Percentiles rank a stretch among this genome's conserved stretches.
Conservation (phyloP, 768 basidiomycete genomes). For the Lenzites betulinus region DNA sequence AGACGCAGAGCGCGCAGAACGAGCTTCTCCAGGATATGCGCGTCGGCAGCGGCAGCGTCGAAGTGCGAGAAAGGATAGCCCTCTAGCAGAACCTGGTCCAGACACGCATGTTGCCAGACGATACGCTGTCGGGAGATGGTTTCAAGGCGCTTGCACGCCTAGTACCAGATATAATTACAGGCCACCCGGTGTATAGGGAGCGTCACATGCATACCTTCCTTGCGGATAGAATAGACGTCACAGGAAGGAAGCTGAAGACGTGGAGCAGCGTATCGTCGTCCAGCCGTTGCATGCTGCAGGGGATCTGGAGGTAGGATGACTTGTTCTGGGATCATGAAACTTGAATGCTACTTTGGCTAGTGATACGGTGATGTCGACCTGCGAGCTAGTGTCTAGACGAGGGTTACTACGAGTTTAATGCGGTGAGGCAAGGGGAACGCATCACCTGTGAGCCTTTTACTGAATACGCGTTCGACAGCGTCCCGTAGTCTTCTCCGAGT, state of each 20-base stretch:
- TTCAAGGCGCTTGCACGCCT: constrained; percentile 56
- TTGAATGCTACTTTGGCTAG: too few relatives aligned
- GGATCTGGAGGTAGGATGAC: too few relatives aligned
- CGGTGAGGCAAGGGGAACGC: too few relatives aligned
- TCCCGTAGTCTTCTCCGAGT: too few relatives aligned
- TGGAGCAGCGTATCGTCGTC: constrained; percentile 43
- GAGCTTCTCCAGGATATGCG: constrained; percentile 46
- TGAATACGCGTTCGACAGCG: too few relatives aligned
- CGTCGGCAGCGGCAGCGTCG: constrained; percentile 39
- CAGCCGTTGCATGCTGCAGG: constrained; percentile 15
- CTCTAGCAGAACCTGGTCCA: constrained; percentile 42
- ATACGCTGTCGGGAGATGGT: constrained; percentile 48
- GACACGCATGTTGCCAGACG: constrained; percentile 58
- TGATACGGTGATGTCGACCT: too few relatives aligned
- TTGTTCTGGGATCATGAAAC: too few relatives aligned
- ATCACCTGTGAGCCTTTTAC: too few relatives aligned
- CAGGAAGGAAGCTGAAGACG: constrained; percentile 38
- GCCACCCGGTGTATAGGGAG: too few relatives aligned
- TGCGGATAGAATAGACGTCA: constrained; percentile 35
- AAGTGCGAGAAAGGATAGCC: constrained; percentile 54
- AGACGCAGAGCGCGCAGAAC: constrained; percentile 49
- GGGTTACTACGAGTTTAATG: too few relatives aligned
- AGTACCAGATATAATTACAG: not conserved
- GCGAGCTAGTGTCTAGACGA: too few relatives aligned
- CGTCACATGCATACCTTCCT: constrained; percentile 15